These are phyloP conservation scores for Aspergillus arachidicola DNA, from an alignment of 2,329 filamentous ascomycete species.

Conservation along the genomic window DNA sequence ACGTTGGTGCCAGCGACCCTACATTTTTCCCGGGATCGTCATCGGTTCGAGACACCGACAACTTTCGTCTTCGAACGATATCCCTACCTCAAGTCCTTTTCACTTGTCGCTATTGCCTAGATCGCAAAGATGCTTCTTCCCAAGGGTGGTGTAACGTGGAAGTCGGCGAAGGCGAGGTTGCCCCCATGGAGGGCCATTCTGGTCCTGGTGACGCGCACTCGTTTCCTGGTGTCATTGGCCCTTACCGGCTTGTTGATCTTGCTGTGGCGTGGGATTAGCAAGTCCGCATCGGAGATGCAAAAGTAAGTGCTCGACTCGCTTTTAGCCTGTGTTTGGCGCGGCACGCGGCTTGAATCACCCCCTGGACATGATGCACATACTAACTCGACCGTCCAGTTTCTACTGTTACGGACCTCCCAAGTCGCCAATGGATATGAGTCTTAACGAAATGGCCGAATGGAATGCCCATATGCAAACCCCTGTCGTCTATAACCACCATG, in stretches of 20 bases:
- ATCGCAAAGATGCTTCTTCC: slow-evolving; percentile 74
- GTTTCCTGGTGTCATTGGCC: slow-evolving; percentile 74
- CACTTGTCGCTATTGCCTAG: background rate
- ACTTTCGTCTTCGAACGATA: background rate
- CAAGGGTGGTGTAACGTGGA: slow-evolving; percentile 90
- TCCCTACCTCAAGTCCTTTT: background rate
- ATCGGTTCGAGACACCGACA: slow-evolving; percentile 15
- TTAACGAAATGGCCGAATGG: slow-evolving; percentile 90
- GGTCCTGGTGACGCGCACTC: slow-evolving; percentile 72
- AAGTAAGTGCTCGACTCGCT: slow-evolving; percentile 60
- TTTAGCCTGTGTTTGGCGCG: background rate
- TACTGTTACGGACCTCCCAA: slow-evolving; percentile 96
- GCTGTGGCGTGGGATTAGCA: slow-evolving; percentile 84
- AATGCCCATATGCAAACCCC: slow-evolving; percentile 85
- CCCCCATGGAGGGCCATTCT: slow-evolving; percentile 74
- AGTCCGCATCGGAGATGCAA: slow-evolving; percentile 83
- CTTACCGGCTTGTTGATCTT: slow-evolving; percentile 72
- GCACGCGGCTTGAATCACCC: background rate
- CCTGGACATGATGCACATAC: slow-evolving; percentile 4
- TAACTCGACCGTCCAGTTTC: slow-evolving; percentile 62
- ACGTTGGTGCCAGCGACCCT: slow-evolving; percentile 1
- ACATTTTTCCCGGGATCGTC: slow-evolving; percentile 15
- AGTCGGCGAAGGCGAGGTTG: slow-evolving; percentile 77
- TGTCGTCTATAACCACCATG: slow-evolving; percentile 94
- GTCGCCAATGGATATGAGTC: slow-evolving; percentile 92